Base-by-base conservation (phyloP, 2,329 filamentous ascomycete species). In the Xylariaceae sp. region DNA sequence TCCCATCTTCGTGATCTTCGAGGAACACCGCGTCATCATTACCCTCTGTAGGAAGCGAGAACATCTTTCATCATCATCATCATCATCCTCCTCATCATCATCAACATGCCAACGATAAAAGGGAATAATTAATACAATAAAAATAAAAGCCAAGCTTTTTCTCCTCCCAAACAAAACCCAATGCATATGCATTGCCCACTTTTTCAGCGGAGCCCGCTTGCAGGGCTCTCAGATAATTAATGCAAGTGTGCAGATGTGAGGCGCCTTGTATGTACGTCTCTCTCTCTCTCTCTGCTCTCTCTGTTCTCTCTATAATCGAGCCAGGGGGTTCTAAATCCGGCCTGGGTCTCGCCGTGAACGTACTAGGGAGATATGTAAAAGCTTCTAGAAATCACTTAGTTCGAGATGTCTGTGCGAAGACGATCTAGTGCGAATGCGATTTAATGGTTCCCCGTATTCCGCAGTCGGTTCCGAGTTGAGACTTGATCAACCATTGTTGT, bases 111-210 rank as follows among this genome's bases (percentile, higher is more conserved):
- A 15, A 15, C n/a, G 11, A 13, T 10, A 42, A 13, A 9, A 39
- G 3, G 11, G 8, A 42, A 42, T 42, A 42, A 13, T n/a, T 48
- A 10, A 34, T 51, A 56, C 11, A n/a, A 39, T 51, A 53, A 49
- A 59, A 53, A 54, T 52, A 34, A 23, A 51, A 56, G 53, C 51
- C 58, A 61, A 56, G 56, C 55, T 52, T 57, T 52, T 57, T 59
- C 52, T 48, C 42, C 54, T 50, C 56, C 37, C 55, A 57, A 50
- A 34, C 37, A 45, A 48, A 61, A 55, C 52, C 47, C 55, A 48
- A 50, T 57, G 61, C 61, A 61, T 55, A 61, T 56, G 54, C 61
- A 37, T 48, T 30, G 53, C 53, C 59, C 59, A 63, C 61, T 6
- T 54, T 30, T 56, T 57, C 54, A 53, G 47, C 51, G 45, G 47